Evolutionary conservation across 192 early-diverging fungal genomes (phyloP), one percentile per base, ranked within the genome.

Genomic region (Entrophospora sp.): DNA sequence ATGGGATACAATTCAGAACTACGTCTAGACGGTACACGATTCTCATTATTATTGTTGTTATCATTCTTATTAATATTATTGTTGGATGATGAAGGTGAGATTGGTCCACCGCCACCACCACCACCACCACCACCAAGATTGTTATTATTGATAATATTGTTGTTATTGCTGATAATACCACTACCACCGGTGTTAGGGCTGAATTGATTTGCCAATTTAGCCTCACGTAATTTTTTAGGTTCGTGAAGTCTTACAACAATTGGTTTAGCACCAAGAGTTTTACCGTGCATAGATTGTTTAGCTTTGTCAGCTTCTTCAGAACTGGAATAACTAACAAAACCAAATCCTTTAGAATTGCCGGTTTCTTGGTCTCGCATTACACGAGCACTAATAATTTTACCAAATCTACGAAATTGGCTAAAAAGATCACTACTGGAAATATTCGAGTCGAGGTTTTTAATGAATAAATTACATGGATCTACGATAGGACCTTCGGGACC

Each of bases 361-460:
- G 90, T 87, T 32, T 80, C 73, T 28, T 81, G 78, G 61, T 87
- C 81, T 64, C 79, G 79, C 65, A 88, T 92, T 48, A 97, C 93
- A 74, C 95, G 93, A 81, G 92, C 94, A 66, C 85, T 88, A 24
- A 95, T 81, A 55, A 97, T 94, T 66, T 77, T 79, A 35, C 95
- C 95, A 66, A 91, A 97, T 64, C 85, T 83, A 43, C 86, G 77
- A 72, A 97, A 97, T 35, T 91, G 88, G 71, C 91, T 91, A 78
- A 93, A 93, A 48, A 97, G 83, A 45, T 93, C 91, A 75, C 88
- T 86, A 79, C 93, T 92, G 80, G 92, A 91, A 66, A 95, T 92
- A 58, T 86, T 79, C 20, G 87, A 75, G 80, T 95, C 93, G 42
- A 97, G 78, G 80, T 97, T 97, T 81, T 95, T 95, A 80, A 97